Conservation (phyloP, 768 basidiomycete species). For the Trametes cinnabarina region DNA sequence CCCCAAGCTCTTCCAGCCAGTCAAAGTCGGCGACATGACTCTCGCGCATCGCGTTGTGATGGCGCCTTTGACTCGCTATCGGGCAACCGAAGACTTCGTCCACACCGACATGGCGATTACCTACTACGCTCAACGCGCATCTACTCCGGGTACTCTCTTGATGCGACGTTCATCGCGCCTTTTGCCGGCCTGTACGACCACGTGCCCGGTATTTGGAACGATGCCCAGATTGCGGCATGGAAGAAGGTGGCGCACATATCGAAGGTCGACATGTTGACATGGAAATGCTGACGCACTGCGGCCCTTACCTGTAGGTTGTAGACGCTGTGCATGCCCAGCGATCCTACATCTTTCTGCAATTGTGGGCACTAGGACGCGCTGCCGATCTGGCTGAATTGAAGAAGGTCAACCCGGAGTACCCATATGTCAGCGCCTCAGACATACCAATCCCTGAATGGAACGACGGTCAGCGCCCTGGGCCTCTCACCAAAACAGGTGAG, state of each 20-base stretch:
- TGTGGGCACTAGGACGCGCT: slow-evolving; percentile 53
- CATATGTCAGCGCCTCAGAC: slow-evolving; percentile 21
- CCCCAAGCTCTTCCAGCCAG: slow-evolving; percentile 42
- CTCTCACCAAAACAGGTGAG: slow-evolving; percentile 23
- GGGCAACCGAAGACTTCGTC: slow-evolving; percentile 34
- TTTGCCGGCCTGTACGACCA: slow-evolving; percentile 44
- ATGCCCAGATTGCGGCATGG: slow-evolving; percentile 53
- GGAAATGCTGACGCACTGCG: neutral
- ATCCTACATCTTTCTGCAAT: slow-evolving; percentile 50
- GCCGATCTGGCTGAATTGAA: slow-evolving; percentile 34
- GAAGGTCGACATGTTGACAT: no score
- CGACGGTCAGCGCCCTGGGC: slow-evolving; percentile 13
- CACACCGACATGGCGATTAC: slow-evolving; percentile 36
- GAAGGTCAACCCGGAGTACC: slow-evolving; percentile 32
- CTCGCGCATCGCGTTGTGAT: slow-evolving; percentile 50
- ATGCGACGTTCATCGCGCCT: slow-evolving; percentile 51
- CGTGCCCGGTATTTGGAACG: slow-evolving; percentile 59
- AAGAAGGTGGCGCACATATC: no score
- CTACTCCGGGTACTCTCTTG: slow-evolving; percentile 47
- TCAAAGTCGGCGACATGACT: slow-evolving; percentile 38
- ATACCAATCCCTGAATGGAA: slow-evolving; percentile 17
- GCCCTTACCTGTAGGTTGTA: slow-evolving; percentile 40
- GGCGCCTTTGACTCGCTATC: slow-evolving; percentile 47
- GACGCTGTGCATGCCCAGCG: slow-evolving; percentile 53
- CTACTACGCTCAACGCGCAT: slow-evolving; percentile 47